phyloP scores from a whole-genome alignment of 768 basidiomycete species.

The Suillus americanus region DNA sequence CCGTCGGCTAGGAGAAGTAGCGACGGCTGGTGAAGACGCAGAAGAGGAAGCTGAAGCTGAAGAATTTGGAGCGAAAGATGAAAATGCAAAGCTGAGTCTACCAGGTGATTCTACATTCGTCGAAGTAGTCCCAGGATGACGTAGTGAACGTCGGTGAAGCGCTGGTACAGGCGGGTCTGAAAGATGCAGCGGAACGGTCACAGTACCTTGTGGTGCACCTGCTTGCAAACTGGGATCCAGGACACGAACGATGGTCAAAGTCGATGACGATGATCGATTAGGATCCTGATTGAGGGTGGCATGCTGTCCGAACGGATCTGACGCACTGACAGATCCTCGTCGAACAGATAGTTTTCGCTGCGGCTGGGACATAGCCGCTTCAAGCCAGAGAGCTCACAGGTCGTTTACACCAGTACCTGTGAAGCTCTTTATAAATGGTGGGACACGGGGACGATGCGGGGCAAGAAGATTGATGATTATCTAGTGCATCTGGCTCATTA shows the following conservation, averaged over 20 bases:
- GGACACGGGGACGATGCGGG: conserved; percentile 2
- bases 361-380: conserved; percentile 18
- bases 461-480: background rate
- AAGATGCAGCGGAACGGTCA: conserved; percentile 14
- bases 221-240: conserved; percentile 29
- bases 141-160: conserved; percentile 30
- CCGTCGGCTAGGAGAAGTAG: conserved; percentile 32
- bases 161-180: conserved; percentile 26
- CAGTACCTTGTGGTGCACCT: conserved; percentile 6
- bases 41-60: conserved; percentile 18
- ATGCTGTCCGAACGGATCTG: conserved; percentile 67
- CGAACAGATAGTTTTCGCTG: conserved; percentile 46
- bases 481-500: background rate
- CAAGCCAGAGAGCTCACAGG: background rate
- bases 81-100: conserved; percentile 64
- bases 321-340: conserved; percentile 66
- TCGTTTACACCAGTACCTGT: background rate
- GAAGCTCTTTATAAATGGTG: conserved; percentile 2
- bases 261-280: conserved; percentile 56
- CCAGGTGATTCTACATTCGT: conserved; percentile 22
- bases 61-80: conserved; percentile 49
- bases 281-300: conserved; percentile 51
- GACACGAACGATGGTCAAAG: conserved; percentile 75
- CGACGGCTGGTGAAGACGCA: conserved; percentile 23
- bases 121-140: conserved; percentile 33